Base-by-base conservation (phyloP, 805 yeast species). In the Yarrowia sp. region DNA sequence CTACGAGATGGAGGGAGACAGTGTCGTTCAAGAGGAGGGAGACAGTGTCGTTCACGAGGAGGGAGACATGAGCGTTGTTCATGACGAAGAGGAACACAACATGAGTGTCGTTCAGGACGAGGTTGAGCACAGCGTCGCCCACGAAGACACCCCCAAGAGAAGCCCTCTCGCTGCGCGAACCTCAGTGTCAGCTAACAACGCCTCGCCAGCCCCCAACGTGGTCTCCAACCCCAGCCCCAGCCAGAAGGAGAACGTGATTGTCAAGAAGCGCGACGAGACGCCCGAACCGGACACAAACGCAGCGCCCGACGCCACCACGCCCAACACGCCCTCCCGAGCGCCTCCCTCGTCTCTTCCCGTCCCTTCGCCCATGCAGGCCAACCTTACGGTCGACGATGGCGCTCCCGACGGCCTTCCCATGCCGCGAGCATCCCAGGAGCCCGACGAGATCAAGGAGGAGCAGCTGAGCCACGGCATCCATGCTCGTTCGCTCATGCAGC, bases 401-500 rank as follows among this genome's bases (percentile, higher is more conserved):
- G 42, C 22, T 3, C 42, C 24, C 6, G 58, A 51, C 6, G 58
- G 42, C 1, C 32, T 51, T 7, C 58, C 58, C 6, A 16, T 51
- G 1, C 58, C 58, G 1, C 21, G 58, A 4, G 6, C 24, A 6
- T 51, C 58, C 3, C 33, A 51, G 24, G 58, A 51, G 24, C 58
- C 42, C 19, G 39, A 47, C 13, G 53, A 46, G 36, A 25, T 29
- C 16, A 27, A 27, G 24, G 32, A 33, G 42, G 36, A 51, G 42
- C 58, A 32, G 58, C 42, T 51, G 21, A 51, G 58, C 6, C 58
- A 51, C 24, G 58, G 58, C 1, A 33, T 35, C 18, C 58, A 51
- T n/a, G 58, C 58, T 6, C 32, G 58, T 3, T 51, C 58, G 35
- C 22, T 51, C 13, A 51, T 51, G 58, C 58, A 51, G 42, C 58